Evolutionary conservation across 2,329 filamentous ascomycete genomes (phyloP).

Genomic region (Malbranchea zuffiana): DNA sequence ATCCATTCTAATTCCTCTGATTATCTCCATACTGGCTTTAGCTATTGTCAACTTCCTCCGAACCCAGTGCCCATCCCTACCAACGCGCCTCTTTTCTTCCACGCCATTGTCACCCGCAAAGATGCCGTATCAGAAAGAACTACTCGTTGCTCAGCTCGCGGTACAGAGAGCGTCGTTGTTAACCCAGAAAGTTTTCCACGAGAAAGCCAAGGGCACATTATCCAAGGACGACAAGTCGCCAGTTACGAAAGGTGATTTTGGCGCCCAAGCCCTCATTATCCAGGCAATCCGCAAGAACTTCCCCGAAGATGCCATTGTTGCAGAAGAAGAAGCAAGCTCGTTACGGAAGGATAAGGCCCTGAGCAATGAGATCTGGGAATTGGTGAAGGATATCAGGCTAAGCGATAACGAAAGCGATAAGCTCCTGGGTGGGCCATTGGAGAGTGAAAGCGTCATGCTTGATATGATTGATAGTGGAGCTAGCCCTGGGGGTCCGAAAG

Average conservation of each 20-base stretch:
- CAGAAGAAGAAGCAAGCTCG: slow-evolving; percentile 81
- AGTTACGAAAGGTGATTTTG: slow-evolving; percentile 96
- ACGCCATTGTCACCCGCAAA: slow-evolving; percentile 17
- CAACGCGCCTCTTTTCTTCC: slow-evolving; percentile 15
- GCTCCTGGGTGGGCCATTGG: slow-evolving; percentile 58
- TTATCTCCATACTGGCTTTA: slow-evolving; percentile 32
- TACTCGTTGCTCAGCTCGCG: slow-evolving; percentile 72
- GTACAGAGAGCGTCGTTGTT: slow-evolving; percentile 72
- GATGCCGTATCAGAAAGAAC: slow-evolving; percentile 60
- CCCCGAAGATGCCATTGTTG: slow-evolving; percentile 81
- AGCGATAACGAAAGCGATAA: slow-evolving; percentile 54
- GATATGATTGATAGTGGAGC: slow-evolving; percentile 47
- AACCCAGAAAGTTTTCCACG: slow-evolving; percentile 68
- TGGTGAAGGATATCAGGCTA: slow-evolving; percentile 63
- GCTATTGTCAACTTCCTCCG: slow-evolving; percentile 27
- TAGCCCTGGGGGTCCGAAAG: slow-evolving; percentile 30
- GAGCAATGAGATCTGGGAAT: slow-evolving; percentile 67
- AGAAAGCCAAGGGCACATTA: slow-evolving; percentile 87
- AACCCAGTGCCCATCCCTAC: slow-evolving; percentile 18
- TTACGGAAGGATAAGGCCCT: slow-evolving; percentile 62
- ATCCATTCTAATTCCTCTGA: slow-evolving; percentile 4
- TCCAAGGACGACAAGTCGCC: slow-evolving; percentile 93
- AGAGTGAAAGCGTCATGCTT: slow-evolving; percentile 51
- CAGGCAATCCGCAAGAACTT: slow-evolving; percentile 80
- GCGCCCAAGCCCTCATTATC: slow-evolving; percentile 93